Percentiles rank a stretch among this genome's conserved stretches.
Evolutionary conservation across 2,329 filamentous ascomycete species (phyloP).

Genomic region (Gyromitra esculenta): DNA sequence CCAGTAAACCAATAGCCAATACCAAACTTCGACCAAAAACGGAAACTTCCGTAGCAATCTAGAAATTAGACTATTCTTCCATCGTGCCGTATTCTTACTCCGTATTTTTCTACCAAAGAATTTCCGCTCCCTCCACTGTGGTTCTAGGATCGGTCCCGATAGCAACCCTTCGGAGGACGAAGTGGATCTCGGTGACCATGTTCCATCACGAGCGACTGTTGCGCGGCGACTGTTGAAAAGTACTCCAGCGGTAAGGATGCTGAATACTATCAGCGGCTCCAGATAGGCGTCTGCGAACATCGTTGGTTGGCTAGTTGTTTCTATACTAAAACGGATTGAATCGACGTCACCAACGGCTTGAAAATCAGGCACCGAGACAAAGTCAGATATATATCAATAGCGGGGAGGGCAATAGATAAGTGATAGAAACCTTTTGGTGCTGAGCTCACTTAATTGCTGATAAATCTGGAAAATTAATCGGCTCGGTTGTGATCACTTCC

Average conservation of each 20-base stretch:
- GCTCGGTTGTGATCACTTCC: constrained; percentile 6
- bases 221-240: constrained; percentile 69
- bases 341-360: neutral
- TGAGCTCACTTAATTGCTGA: neutral
- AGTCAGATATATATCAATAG: neutral
- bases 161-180: constrained; percentile 57
- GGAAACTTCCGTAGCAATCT: constrained; percentile 73
- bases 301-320: neutral
- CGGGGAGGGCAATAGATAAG: neutral
- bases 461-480: too few relatives aligned
- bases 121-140: constrained; percentile 65
- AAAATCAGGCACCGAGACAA: neutral
- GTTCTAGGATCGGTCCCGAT: constrained; percentile 58
- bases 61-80: constrained; percentile 70
- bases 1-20: constrained; percentile 81
- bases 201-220: constrained; percentile 52
- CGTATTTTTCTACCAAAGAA: constrained; percentile 64
- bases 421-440: neutral
- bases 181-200: constrained; percentile 55
- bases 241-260: constrained; percentile 70
- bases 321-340: neutral
- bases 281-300: constrained; percentile 64
- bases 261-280: constrained; percentile 71
- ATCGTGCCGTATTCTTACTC: constrained; percentile 69
- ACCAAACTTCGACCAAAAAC: constrained; percentile 79